These are phyloP conservation scores for Ceratocystis huliohia DNA, from an alignment of 2,329 filamentous ascomycete species.

Conservation along the genomic window DNA sequence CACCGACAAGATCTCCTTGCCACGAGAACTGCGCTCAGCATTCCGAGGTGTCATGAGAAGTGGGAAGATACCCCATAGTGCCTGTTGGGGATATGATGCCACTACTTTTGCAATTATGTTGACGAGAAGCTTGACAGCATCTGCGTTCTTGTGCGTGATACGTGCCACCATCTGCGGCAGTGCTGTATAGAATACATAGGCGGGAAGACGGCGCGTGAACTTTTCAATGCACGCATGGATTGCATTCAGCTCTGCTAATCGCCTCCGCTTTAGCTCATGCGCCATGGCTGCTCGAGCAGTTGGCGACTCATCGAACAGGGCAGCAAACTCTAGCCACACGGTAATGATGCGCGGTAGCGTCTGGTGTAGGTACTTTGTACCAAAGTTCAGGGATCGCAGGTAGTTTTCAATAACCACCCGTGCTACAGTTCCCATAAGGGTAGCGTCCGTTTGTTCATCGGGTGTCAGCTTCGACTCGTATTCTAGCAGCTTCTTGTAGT, in stretches of 20 bases:
- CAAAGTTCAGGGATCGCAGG: conserved; percentile 69
- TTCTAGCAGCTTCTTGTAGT: conserved; percentile 93
- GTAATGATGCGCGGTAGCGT: conserved; percentile 85
- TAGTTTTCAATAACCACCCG: conserved; percentile 92
- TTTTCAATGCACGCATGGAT: conserved; percentile 68
- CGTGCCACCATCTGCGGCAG: conserved; percentile 91
- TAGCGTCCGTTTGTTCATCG: conserved; percentile 64
- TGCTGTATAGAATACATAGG: conserved; percentile 68
- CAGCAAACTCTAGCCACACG: conserved; percentile 84
- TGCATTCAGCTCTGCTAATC: conserved; percentile 53
- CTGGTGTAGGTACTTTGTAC: conserved; percentile 92
- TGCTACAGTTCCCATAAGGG: conserved; percentile 67
- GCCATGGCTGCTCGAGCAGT: conserved; percentile 33
- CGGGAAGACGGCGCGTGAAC: conserved; percentile 58
- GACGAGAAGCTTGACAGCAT: conserved; percentile 64
- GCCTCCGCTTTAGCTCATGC: conserved; percentile 39
- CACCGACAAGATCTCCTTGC: conserved; percentile 34
- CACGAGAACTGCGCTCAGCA: conserved; percentile 34
- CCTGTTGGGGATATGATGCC: conserved; percentile 73
- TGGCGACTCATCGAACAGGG: conserved; percentile 54
- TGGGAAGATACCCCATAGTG: conserved; percentile 80
- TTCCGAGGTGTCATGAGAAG: conserved; percentile 61
- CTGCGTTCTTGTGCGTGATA: conserved; percentile 71
- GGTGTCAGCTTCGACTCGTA: conserved; percentile 67
- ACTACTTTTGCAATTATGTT: conserved; percentile 80